Base-by-base conservation (phyloP, 2,329 filamentous ascomycete genomes). In the Graphilbum fragrans region DNA sequence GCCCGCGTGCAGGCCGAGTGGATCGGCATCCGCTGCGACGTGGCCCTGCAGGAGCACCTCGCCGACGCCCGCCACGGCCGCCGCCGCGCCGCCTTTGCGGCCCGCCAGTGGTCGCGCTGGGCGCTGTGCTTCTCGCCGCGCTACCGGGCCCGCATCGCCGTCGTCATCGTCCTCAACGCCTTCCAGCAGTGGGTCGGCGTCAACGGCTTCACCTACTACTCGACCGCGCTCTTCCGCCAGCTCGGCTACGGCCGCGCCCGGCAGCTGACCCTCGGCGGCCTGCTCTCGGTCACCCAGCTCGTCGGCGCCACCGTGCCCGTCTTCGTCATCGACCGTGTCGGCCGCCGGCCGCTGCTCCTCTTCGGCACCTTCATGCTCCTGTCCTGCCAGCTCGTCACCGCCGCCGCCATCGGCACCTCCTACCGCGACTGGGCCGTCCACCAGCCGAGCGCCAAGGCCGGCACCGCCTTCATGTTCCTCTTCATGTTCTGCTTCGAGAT, bases 171-270 rank as follows among this genome's bases (percentile, higher is more conserved):
- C 27, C 9, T 31, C 27, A 9, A 9, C 27, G 9, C 16, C 27
- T 31, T 31, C 27, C 27, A 31, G 27, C 27, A 31, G 27, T 31
- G 9, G 9, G 9, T 16, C 9, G 27, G 27, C 9, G 16, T 31
- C 27, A 31, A 31, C 27, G 27, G 9, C 27, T 31, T 31, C 16
- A 16, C 16, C 9, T 31, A 31, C 27, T 31, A 31, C 27, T 9
- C 27, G 27, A 9, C 77, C 0, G 77, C 73, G 2, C 70, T 82
- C 4, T 83, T 83, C 58, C 65, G 68, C 44, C 72, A 69, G 14
- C 72, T 83, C 33, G 78, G 79, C 14, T 62, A 31, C 9, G 9
- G 9, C 9, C 27, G 9, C 27, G 27, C 9, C 27, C 9, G 9
- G 27, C 16, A 9, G 27, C 27, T 31, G 27, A 31, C 16, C 27